Evolutionary conservation across 768 basidiomycete genomes (phyloP).

Genomic region (Tylopilus balloui): DNA sequence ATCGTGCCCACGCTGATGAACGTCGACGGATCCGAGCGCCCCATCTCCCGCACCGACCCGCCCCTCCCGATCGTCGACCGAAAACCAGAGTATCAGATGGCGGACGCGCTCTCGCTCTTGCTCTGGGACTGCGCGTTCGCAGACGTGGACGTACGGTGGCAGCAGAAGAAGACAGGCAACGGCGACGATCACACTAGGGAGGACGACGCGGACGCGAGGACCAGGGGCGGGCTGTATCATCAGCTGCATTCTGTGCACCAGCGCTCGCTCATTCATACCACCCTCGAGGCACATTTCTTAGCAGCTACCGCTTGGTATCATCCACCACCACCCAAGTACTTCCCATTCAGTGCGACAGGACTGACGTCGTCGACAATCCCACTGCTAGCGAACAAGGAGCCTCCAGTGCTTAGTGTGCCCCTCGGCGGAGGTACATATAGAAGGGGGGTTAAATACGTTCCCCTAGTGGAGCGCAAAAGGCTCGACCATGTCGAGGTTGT

Average conservation of each 20-base stretch:
- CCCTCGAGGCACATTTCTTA: constrained; percentile 64
- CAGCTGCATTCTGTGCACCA: constrained; percentile 51
- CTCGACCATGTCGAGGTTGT: constrained; percentile 65
- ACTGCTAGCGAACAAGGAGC: constrained; percentile 10
- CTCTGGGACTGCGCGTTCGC: constrained; percentile 86
- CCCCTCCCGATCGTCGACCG: constrained; percentile 51
- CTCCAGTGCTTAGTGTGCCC: constrained; percentile 46
- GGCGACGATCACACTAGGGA: constrained; percentile 28
- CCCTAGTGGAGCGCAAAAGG: constrained; percentile 61
- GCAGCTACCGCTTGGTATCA: constrained; percentile 52
- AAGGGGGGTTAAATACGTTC: constrained; percentile 58
- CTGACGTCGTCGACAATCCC: constrained; percentile 19
- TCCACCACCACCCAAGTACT: constrained; percentile 34
- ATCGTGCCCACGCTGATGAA: constrained; percentile 74
- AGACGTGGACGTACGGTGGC: constrained; percentile 67
- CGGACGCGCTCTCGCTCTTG: constrained; percentile 84
- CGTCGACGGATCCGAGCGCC: constrained; percentile 37
- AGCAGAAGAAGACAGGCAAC: too few relatives aligned
- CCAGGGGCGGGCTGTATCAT: constrained; percentile 41
- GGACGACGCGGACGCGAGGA: constrained; percentile 18
- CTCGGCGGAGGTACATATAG: constrained; percentile 69
- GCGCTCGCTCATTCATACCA: constrained; percentile 59
- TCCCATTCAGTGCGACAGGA: constrained; percentile 34
- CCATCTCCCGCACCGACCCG: constrained; percentile 5
- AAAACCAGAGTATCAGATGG: constrained; percentile 93